Evolutionary conservation across 23 red algal genomes (phyloP), one percentile per base, ranked within the genome.

Genomic region (Gracilaria domingensis): DNA sequence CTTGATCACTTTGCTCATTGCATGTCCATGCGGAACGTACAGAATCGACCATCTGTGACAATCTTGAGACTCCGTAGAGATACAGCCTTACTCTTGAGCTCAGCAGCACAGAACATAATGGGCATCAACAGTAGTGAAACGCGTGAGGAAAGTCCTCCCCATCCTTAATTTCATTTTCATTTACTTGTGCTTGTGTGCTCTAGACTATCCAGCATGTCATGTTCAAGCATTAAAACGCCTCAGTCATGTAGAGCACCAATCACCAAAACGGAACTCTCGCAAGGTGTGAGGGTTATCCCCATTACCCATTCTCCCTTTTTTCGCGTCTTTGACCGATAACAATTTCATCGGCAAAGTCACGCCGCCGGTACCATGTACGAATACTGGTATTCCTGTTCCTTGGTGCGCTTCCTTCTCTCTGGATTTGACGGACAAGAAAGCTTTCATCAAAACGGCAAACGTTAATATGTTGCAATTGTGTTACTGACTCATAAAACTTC

Each of bases 401-500:
- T 80, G 17, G 17, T 8, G 30, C 76, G 76, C 32, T 49, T 55
- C 4, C 76, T 12, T 80, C 26, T 80, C 28, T 80, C 76, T 47
- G 76, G 76, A 48, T 80, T 80, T 32, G 76, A 55, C 25, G 76
- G 76, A 38, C 76, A 80, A 56, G 48, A 80, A 55, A 49, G 35
- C 76, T 80, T 25, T 25, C 45, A 48, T 44, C 18, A 51, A 5
- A 40, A 40, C 25, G 38, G 16, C 21, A 45, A n/a, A 36, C 4
- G 38, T 75, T 14, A 48, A 9, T 25, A 25, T 75, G 4, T 71
- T 71, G 66, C 12, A 38, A 5, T 29, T 71, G 12, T 35, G 13
- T 35, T 40, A 26, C 16, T 1, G 13, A 18, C 29, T 21, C 13
- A 71, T 16, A 18, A 2, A n/a, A 44, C 25, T 26, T 4, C 45